Evolutionary conservation across 768 basidiomycete species (phyloP), one percentile per base, ranked within the genome.

Genomic region (Naganishia vaughanmartiniae): DNA sequence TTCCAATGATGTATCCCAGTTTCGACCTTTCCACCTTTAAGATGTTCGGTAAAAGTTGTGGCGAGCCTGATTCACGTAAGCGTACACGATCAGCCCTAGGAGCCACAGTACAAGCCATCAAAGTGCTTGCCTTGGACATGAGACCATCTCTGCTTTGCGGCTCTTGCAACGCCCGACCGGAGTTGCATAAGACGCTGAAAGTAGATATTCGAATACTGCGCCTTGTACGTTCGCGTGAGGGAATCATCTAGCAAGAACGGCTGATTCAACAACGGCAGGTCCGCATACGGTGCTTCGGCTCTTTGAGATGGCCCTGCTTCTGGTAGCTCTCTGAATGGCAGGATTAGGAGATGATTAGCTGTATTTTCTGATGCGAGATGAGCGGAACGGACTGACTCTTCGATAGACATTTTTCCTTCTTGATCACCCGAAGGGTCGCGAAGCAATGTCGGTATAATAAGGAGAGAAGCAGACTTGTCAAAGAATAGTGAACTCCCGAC

Each of bases 1-100:
- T 99, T 4, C 96, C 96, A 66, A 96, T 84, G 72, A 98, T 86
- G 80, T 89, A 97, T 81, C 93, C 96, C 67, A 95, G 83, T 75
- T 89, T 84, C 0, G 89, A 89, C 75, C 92, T 90, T 55, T 88
- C 83, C 10, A 98, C 89, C 70, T 98, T 95, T 4, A 96, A 87
- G 2, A 95, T 90, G 34, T 91, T 85, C 7, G 88, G 85, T n/a
- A 94, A 86, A 34, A 88, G 85, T 14, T 84, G 77, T 0, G 93
- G 92, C 14, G 85, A 84, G 11, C 88, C 91, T 91, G 75, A 58
- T 36, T 19, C 39, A 17, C 51, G 10, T 65, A 54, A 39, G n/a
- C 14, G 42, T 2, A 42, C 42, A 42, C 10, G 2, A 42, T 42
- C 15, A 42, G 42, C 42, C 10, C 2, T 15, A 9, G 17, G 14